phyloP scores from a whole-genome alignment of 257 asterid species.

The Echites panduratus region DNA sequence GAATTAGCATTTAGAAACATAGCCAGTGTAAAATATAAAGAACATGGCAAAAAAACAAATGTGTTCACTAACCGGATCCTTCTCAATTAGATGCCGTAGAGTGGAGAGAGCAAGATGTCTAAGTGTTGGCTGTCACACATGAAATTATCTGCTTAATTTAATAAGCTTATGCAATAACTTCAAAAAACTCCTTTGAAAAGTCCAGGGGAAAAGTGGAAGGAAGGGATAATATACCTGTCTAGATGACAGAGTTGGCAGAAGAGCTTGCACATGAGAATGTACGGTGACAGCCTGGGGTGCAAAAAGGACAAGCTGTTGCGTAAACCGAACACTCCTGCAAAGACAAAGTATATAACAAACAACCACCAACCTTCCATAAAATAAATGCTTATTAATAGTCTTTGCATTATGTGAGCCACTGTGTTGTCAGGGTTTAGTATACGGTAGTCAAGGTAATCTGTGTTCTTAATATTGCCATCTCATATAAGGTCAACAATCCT shows the following conservation, averaged over 20 bases:
- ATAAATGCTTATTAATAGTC: background rate
- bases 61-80: slow-evolving; percentile 78
- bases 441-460: background rate
- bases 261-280: slow-evolving; percentile 86
- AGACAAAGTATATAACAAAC: slow-evolving; percentile 22
- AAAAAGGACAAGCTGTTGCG: slow-evolving; percentile 95
- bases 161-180: background rate
- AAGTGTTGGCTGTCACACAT: slow-evolving; percentile 73
- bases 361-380: background rate
- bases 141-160: slow-evolving; percentile 24
- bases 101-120: slow-evolving; percentile 91
- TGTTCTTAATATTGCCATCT: background rate
- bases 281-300: slow-evolving; percentile 97
- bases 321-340: slow-evolving; percentile 85
- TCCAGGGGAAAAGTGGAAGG: background rate
- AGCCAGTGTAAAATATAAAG: slow-evolving; percentile 7
- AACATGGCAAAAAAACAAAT: slow-evolving; percentile 12
- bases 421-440: background rate
- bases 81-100: slow-evolving; percentile 92
- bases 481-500: background rate
- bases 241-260: slow-evolving; percentile 89
- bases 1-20: background rate
- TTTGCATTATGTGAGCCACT: background rate
- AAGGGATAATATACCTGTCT: slow-evolving; percentile 63
- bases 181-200: background rate